Evolutionary conservation across 352 stramenopile genomes (phyloP).

Genomic region (Phytophthora melonis): DNA sequence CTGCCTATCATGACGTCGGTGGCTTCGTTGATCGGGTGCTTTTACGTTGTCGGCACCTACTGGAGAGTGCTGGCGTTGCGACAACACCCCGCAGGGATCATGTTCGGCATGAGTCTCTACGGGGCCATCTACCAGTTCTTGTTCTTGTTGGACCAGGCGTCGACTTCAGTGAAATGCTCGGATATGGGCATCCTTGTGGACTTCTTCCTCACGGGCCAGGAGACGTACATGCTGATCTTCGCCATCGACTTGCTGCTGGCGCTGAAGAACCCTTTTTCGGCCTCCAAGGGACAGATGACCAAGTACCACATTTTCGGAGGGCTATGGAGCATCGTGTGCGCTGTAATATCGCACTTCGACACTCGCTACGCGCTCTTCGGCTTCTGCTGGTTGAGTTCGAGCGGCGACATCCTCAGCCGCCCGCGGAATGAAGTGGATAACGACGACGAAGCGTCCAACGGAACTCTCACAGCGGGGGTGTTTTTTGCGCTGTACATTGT

Average conservation of each 20-base stretch:
- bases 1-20: slow-evolving; percentile 73
- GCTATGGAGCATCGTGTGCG: slow-evolving; percentile 75
- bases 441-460: slow-evolving; percentile 35
- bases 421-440: neutral
- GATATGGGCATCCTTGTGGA: slow-evolving; percentile 78
- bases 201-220: slow-evolving; percentile 85
- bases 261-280: slow-evolving; percentile 88
- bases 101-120: slow-evolving; percentile 90
- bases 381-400: slow-evolving; percentile 83
- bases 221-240: slow-evolving; percentile 92
- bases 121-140: slow-evolving; percentile 86
- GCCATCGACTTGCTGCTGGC: slow-evolving; percentile 85
- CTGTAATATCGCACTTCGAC: slow-evolving; percentile 80
- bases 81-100: slow-evolving; percentile 86
- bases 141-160: slow-evolving; percentile 67
- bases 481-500: slow-evolving; percentile 89
- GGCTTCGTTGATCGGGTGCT: slow-evolving; percentile 73
- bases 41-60: slow-evolving; percentile 85
- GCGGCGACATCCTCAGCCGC: slow-evolving; percentile 48
- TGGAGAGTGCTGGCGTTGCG: slow-evolving; percentile 70
- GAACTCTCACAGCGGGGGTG: slow-evolving; percentile 65
- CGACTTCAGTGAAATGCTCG: slow-evolving; percentile 55
- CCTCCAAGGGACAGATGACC: slow-evolving; percentile 83
- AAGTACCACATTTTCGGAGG: slow-evolving; percentile 81
- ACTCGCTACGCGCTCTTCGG: slow-evolving; percentile 80